A percentile compares a stretch with the other conserved stretches of the same genome.
Evolutionary conservation across 345 rosid genomes (phyloP).

Genomic region (Lumnitzera racemosa): DNA sequence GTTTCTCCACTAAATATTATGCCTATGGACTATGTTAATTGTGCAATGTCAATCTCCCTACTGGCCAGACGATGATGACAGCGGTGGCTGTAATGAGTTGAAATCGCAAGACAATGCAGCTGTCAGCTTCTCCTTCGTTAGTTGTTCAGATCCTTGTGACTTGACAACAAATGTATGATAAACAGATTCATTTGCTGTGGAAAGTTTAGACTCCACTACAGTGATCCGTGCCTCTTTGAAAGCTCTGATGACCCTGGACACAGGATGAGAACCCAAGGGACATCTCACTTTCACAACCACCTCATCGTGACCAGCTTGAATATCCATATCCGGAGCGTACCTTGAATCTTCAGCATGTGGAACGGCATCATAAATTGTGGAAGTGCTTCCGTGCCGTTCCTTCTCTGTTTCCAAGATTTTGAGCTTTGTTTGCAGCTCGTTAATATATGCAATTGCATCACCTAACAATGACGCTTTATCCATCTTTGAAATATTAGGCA

Average conservation of each 20-base stretch:
- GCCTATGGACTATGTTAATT: conserved; percentile 29
- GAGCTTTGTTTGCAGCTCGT: conserved; percentile 85
- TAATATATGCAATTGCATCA: conserved; percentile 90
- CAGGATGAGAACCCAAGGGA: conserved; percentile 77
- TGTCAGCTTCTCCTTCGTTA: conserved; percentile 77
- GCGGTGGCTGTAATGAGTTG: conserved; percentile 33
- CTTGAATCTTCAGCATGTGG: conserved; percentile 19
- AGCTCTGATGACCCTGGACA: conserved; percentile 64
- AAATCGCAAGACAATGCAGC: conserved; percentile 49
- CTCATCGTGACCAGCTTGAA: conserved; percentile 53
- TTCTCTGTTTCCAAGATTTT: conserved; percentile 70
- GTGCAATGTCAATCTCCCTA: conserved; percentile 9
- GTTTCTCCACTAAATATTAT: conserved; percentile 29
- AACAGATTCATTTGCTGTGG: conserved; percentile 50
- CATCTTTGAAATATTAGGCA: conserved; percentile 99
- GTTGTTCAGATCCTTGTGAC: conserved; percentile 58
- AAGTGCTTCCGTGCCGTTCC: conserved; percentile 38
- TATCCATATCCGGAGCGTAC: conserved; percentile 39
- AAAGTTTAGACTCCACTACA: conserved; percentile 59
- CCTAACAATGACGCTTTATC: conserved; percentile 93
- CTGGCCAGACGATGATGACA: conserved; percentile 46
- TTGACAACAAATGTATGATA: conserved; percentile 74
- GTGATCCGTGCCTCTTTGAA: conserved; percentile 56
- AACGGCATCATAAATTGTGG: conserved; percentile 31
- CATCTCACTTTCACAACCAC: conserved; percentile 64